Evolutionary conservation across 225 moss, liverwort and hornwort genomes (phyloP).

Genomic region (Marchantia paleacea): DNA sequence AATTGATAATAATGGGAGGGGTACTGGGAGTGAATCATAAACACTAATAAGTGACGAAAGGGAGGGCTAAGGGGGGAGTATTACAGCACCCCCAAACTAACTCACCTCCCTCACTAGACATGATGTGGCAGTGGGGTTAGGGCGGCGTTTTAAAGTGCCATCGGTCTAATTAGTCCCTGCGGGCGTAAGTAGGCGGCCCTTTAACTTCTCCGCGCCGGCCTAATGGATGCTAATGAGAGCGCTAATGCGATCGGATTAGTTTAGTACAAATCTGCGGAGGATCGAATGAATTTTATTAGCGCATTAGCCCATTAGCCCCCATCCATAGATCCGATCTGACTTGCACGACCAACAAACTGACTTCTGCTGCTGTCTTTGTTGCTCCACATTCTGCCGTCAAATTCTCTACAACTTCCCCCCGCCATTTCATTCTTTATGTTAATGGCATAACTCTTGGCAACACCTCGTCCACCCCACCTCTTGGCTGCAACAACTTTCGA

Average conservation of each 20-base stretch:
- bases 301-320: neutral
- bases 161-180: neutral
- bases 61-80: no score
- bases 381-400: neutral
- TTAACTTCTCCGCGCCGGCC: neutral
- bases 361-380: neutral
- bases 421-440: neutral
- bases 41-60: no score
- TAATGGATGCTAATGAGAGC: neutral
- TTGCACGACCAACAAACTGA: neutral
- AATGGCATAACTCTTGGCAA: neutral
- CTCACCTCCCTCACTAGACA: neutral
- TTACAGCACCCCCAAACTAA: no score
- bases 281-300: neutral
- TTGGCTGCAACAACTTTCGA: no score
- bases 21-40: no score
- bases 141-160: neutral
- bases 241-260: neutral
- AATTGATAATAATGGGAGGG: no score
- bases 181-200: neutral
- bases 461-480: no score
- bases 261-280: no score
- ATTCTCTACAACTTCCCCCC: neutral
- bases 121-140: neutral
- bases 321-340: neutral